Conservation (phyloP, 1,139 yeast species). For the Sugiyamaella sp. region DNA sequence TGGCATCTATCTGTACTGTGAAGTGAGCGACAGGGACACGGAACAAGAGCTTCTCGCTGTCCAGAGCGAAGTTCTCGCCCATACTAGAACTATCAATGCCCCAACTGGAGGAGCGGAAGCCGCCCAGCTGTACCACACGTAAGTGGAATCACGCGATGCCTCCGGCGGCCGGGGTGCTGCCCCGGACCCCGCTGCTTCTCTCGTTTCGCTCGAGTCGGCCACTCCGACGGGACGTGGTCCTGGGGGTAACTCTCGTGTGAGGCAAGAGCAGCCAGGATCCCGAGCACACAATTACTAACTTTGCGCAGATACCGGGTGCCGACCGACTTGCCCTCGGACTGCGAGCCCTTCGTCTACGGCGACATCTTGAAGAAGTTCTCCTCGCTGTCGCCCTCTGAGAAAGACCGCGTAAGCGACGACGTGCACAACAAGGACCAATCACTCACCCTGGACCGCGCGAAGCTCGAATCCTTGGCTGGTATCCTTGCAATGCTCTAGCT, state of each 20-base stretch:
- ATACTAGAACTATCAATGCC: conserved; percentile 3
- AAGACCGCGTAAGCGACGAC: neutral
- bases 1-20: conserved; percentile 18
- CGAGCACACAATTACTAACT: neutral
- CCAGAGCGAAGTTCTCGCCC: conserved; percentile 5
- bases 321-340: neutral
- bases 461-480: neutral
- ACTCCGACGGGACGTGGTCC: too few species aligned
- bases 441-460: neutral
- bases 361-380: conserved; percentile 11
- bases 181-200: neutral
- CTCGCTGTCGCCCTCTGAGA: neutral
- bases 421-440: neutral
- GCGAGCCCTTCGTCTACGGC: conserved; percentile 1
- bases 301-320: neutral
- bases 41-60: neutral
- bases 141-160: neutral
- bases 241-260: too few species aligned
- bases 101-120: conserved; percentile 11
- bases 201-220: neutral
- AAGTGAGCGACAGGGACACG: neutral
- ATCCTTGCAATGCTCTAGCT: neutral
- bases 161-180: too few species aligned
- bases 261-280: too few species aligned
- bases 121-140: conserved; percentile 3